Base-by-base conservation (phyloP, 768 basidiomycete species). In the Termitomyces sp. region DNA sequence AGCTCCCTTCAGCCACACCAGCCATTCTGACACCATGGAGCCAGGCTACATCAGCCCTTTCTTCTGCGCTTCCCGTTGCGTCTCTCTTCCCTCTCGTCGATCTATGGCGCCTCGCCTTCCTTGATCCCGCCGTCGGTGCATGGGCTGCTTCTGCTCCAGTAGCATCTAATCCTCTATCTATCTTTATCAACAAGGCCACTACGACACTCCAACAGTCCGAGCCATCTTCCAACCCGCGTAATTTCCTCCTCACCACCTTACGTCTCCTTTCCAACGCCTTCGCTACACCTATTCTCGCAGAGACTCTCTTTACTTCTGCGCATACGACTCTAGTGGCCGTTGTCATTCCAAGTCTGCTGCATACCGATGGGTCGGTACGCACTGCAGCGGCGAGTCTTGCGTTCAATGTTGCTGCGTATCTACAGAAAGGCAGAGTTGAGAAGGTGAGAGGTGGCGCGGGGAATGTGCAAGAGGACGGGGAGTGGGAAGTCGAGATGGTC, bases 401-500 rank as follows among this genome's bases (percentile, higher is more conserved):
- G 14, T 93, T 96, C 66, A 89, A 95, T 63, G 68, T 87, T 17
- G 81, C 86, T 2, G 83, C 81, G 19, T 80, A 76, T 64, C 63
- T 92, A 46, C 92, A 95, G 75, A 79, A 76, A 58, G 75, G 72
- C 16, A 73, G 88, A 41, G 76, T 86, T 12, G 83, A 73, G 25
- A 69, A 66, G 56, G 54, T 70, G 42, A 67, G 66, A 38, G 71
- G 70, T 23, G 73, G 62, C 14, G 64, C 62, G 21, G 65, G 59
- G n/a, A 71, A 69, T 3, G 77, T 75, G 27, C 75, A 72, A 16
- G 85, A 82, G 51, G 83, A 85, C 53, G 90, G 81, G 19, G 94
- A 95, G 54, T 95, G 92, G 91, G 86, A 92, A 65, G 76, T 90
- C 0, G 95, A 97, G 74, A 71, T 96, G 32, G 75, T 86, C 2